phyloP scores from a whole-genome alignment of 2,329 filamentous ascomycete genomes.

The Neurospora sp. region DNA sequence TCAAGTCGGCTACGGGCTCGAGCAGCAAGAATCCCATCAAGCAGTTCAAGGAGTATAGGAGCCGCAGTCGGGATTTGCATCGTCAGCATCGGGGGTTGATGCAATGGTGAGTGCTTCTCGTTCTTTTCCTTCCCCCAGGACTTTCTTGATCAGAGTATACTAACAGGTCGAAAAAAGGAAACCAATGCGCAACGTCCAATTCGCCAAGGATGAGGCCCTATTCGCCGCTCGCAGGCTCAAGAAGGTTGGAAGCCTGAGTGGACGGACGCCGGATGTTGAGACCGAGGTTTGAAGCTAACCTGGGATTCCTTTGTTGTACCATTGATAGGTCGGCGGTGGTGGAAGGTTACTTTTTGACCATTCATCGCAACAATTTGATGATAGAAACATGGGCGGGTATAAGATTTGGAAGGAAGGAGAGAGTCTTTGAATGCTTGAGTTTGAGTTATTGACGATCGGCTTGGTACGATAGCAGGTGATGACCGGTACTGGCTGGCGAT shows the following conservation, averaged over 20 bases:
- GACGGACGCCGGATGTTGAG: slow-evolving; percentile 80
- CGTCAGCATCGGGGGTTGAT: slow-evolving; percentile 82
- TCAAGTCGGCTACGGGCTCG: slow-evolving; percentile 20
- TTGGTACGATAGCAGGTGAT: neutral
- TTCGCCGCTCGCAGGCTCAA: slow-evolving; percentile 67
- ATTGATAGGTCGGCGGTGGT: neutral
- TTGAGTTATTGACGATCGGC: neutral
- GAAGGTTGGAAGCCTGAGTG: slow-evolving; percentile 66
- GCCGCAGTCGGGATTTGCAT: slow-evolving; percentile 63
- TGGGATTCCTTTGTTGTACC: neutral
- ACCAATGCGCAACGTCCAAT: slow-evolving; percentile 74
- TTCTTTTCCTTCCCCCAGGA: neutral
- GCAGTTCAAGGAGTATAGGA: slow-evolving; percentile 53
- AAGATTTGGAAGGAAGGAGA: neutral
- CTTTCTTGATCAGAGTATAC: too few species aligned
- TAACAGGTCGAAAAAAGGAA: slow-evolving; percentile 29
- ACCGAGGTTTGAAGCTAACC: slow-evolving; percentile 46
- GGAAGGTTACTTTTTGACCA: neutral
- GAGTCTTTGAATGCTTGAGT: neutral
- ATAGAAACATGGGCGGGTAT: neutral
- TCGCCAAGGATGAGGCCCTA: slow-evolving; percentile 79
- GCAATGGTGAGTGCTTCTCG: slow-evolving; percentile 57
- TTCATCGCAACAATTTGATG: neutral
- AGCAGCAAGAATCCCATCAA: slow-evolving; percentile 42
- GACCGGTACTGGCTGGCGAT: neutral